These are phyloP conservation scores for Termitomyces sp. DNA, from an alignment of 768 basidiomycete genomes.

Conservation along the genomic window DNA sequence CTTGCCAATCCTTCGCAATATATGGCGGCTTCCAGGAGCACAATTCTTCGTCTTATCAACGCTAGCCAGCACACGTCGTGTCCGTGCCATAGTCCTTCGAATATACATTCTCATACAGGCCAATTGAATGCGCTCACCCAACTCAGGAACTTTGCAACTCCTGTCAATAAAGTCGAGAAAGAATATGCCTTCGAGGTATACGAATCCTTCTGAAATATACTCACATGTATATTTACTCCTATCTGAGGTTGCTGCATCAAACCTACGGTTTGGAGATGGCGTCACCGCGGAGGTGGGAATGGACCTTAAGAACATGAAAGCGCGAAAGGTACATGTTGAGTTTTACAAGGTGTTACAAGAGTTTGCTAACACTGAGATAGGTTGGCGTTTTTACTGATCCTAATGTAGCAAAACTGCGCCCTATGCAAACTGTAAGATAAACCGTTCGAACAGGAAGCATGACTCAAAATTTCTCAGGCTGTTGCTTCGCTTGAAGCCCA, in stretches of 20 bases:
- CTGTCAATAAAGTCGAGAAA: slow-evolving; percentile 65
- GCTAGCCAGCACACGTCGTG: slow-evolving; percentile 70
- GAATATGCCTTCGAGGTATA: slow-evolving; percentile 90
- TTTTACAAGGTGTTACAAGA: neutral
- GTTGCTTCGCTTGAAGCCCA: slow-evolving; percentile 77
- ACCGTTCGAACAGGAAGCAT: neutral
- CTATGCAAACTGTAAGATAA: slow-evolving; percentile 71
- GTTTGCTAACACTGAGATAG: slow-evolving; percentile 30
- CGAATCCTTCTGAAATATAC: neutral
- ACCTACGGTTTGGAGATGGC: slow-evolving; percentile 85
- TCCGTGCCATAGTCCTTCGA: slow-evolving; percentile 71
- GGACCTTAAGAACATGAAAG: slow-evolving; percentile 92
- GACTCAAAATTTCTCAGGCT: slow-evolving; percentile 38
- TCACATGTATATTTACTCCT: neutral
- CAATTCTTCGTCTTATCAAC: slow-evolving; percentile 71
- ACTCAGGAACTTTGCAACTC: slow-evolving; percentile 72
- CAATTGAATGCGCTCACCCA: slow-evolving; percentile 50
- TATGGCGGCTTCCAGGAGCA: slow-evolving; percentile 52
- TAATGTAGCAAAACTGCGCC: slow-evolving; percentile 72
- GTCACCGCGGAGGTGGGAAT: slow-evolving; percentile 89
- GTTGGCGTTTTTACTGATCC: slow-evolving; percentile 94
- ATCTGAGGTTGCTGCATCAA: slow-evolving; percentile 74
- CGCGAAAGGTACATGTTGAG: slow-evolving; percentile 56
- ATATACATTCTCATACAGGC: slow-evolving; percentile 36
- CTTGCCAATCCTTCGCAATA: slow-evolving; percentile 17